These are phyloP conservation scores for Calonectria hongkongensis DNA, from an alignment of 2,329 filamentous ascomycete genomes.

Conservation along the genomic window DNA sequence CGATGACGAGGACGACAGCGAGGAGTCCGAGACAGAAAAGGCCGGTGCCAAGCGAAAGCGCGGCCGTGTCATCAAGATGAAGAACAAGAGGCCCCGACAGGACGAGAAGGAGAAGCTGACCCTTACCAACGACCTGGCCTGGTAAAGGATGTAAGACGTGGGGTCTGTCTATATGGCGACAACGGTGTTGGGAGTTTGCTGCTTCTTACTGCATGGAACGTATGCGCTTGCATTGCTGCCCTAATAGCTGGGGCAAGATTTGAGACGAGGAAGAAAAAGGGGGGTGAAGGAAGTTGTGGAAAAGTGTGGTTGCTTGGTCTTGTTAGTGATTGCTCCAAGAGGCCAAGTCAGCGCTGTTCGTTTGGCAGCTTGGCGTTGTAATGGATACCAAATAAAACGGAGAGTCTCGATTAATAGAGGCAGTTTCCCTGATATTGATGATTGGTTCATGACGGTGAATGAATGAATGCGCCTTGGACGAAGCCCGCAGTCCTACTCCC, in stretches of 20 bases:
- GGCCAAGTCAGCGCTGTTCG: not conserved
- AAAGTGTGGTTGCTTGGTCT: not conserved
- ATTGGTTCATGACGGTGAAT: not conserved
- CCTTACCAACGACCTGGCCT: slow-evolving; percentile 65
- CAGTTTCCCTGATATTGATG: not conserved
- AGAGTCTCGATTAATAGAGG: not conserved
- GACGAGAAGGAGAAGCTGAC: slow-evolving; percentile 77
- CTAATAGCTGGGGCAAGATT: slow-evolving; percentile 14
- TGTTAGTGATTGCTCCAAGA: not conserved
- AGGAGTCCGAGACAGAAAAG: slow-evolving; percentile 74
- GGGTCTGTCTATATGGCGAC: slow-evolving; percentile 27
- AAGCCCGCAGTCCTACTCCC: slow-evolving; percentile 4
- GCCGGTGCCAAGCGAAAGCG: slow-evolving; percentile 75
- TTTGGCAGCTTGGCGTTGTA: slow-evolving; percentile 29
- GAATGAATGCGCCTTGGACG: not conserved
- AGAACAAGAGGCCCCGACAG: slow-evolving; percentile 68
- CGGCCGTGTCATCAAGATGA: slow-evolving; percentile 68
- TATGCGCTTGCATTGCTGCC: slow-evolving; percentile 28
- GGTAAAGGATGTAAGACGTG: slow-evolving; percentile 55
- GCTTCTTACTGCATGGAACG: slow-evolving; percentile 19
- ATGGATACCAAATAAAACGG: slow-evolving; percentile 44
- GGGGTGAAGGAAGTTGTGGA: too few relatives aligned
- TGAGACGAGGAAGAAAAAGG: slow-evolving; percentile 21
- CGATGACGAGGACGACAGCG: slow-evolving; percentile 74
- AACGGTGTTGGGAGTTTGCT: slow-evolving; percentile 53